Base-by-base conservation (phyloP, 805 yeast species). In the Yarrowia sp. region DNA sequence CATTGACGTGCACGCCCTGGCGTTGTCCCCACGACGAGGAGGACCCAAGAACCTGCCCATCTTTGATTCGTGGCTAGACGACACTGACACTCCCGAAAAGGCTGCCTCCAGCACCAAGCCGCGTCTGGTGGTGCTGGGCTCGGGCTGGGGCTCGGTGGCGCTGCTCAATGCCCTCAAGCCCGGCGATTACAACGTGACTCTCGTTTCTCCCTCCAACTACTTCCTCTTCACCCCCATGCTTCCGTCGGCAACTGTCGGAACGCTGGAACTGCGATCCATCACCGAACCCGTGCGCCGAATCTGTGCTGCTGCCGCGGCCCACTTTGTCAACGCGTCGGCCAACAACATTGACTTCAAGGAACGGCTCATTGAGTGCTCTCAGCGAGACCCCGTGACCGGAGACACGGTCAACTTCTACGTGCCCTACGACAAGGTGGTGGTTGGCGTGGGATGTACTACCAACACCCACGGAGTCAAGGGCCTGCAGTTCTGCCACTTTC, bases 21-120 rank as follows among this genome's bases (percentile, higher is more conserved):
- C 90, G 1, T 73, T 87, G 60, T 73, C 81, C 47, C 90, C 91
- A 38, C 78, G 80, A 46, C 74, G 73, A 9, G 92, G 92, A 8
- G 92, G 92, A 2, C 91, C 92, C 24, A 90, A 88, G 73, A 86
- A 88, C 71, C 77, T 88, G 69, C 91, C 91, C 1, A 84, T 88
- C 36, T 79, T 86, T 70, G 81, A 81, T 44, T 80, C 83, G 42
- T 84, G 83, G 69, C 76, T 88, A 67, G 92, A 87, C 72, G 84
- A 85, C 46, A 83, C 80, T 69, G 91, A 88, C 73, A 76, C 79
- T 34, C 81, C 78, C 20, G 81, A 76, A 2, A 70, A 69, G 47
- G 33, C 46, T 8, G 68, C 24, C 15, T 17, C 49, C 19, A 38
- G 68, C n/a, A 12, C 78, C 69, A 85, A 82, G 74, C 89, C 67